Conservation (phyloP, 2,329 filamentous ascomycete genomes). For the Penicillium sp. region DNA sequence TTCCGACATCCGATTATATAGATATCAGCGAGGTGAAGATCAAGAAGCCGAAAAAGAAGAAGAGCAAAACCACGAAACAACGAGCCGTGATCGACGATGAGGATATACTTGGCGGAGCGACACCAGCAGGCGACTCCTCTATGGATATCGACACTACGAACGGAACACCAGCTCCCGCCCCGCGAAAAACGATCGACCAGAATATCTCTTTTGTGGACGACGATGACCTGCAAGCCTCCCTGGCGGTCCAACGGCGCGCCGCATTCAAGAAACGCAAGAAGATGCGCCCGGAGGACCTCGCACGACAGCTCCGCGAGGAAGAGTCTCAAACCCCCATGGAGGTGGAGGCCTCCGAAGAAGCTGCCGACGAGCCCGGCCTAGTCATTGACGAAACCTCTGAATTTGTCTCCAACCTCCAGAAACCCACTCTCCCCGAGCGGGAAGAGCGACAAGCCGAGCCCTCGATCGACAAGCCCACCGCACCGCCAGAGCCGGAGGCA, state of each 20-base stretch:
- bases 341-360: constrained; percentile 61
- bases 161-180: constrained; percentile 39
- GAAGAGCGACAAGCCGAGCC: constrained; percentile 44
- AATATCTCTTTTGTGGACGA: constrained; percentile 81
- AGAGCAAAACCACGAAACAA: constrained; percentile 74
- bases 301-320: constrained; percentile 74
- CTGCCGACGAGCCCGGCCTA: constrained; percentile 65
- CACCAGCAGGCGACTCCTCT: constrained; percentile 47
- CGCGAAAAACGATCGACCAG: constrained; percentile 68
- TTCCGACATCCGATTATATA: constrained; percentile 82
- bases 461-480: constrained; percentile 20
- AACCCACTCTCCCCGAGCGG: constrained; percentile 63
- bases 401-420: constrained; percentile 85
- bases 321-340: constrained; percentile 57
- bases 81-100: constrained; percentile 65
- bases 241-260: constrained; percentile 79
- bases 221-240: constrained; percentile 84
- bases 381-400: constrained; percentile 96
- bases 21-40: constrained; percentile 86
- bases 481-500: constrained; percentile 46
- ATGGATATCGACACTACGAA: constrained; percentile 79
- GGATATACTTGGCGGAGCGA: constrained; percentile 53
- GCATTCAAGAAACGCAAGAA: constrained; percentile 93
- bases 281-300: constrained; percentile 82
- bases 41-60: constrained; percentile 89